Conservation (phyloP, 208 protist genomes). For the Wallacemonas sp. region DNA sequence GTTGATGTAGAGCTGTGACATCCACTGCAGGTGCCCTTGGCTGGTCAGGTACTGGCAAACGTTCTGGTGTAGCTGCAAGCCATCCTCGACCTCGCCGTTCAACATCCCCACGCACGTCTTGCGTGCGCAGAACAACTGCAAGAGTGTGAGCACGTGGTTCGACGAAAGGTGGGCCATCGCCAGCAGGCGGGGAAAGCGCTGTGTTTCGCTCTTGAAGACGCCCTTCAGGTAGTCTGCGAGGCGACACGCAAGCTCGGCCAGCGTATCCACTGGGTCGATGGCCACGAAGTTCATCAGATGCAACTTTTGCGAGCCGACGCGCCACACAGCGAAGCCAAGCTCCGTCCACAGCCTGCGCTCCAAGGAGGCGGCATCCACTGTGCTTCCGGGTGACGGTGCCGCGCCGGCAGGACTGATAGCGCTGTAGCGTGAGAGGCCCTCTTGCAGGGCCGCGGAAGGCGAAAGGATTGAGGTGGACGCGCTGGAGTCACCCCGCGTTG, state of each 20-base stretch:
- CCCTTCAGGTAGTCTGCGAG: slow-evolving; percentile 51
- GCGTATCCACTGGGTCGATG: slow-evolving; percentile 21
- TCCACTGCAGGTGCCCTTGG: slow-evolving; percentile 36
- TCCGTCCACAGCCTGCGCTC: slow-evolving; percentile 70
- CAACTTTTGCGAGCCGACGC: slow-evolving; percentile 51
- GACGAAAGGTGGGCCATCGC: slow-evolving; percentile 26
- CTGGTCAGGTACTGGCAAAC: slow-evolving; percentile 27
- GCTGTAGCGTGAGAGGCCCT: background rate
- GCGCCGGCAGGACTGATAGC: background rate
- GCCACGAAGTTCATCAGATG: slow-evolving; percentile 59
- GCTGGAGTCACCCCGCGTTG: background rate
- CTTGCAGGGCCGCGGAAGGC: slow-evolving; percentile 20
- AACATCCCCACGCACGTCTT: slow-evolving; percentile 49
- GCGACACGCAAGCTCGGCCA: slow-evolving; percentile 27
- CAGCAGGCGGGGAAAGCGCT: slow-evolving; percentile 15
- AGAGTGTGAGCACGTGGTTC: slow-evolving; percentile 56
- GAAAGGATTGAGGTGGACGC: background rate
- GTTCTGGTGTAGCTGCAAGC: slow-evolving; percentile 5
- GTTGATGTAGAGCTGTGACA: slow-evolving; percentile 43
- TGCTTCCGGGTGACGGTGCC: background rate
- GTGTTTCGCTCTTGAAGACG: slow-evolving; percentile 9
- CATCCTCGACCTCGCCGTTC: slow-evolving; percentile 14
- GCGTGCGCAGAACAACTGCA: slow-evolving; percentile 47
- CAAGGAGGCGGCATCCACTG: background rate
- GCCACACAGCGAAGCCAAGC: slow-evolving; percentile 56